phyloP scores from a whole-genome alignment of 306 rosid species.

The Corylus americana region DNA sequence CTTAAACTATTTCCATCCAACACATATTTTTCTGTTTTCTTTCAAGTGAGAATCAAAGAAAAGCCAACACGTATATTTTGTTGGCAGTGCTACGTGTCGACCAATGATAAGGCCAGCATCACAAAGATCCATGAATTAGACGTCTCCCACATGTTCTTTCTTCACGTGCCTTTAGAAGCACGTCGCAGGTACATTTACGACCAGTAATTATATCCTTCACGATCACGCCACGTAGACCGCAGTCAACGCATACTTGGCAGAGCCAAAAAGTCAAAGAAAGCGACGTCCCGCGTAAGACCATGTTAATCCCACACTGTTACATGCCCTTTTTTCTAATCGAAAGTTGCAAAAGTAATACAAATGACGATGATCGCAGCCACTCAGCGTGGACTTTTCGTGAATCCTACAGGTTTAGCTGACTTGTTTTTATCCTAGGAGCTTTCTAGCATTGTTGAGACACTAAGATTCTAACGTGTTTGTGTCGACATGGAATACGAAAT shows the following conservation, averaged over 20 bases:
- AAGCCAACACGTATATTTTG: too few relatives aligned
- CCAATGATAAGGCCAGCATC: too few relatives aligned
- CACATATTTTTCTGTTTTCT: too few relatives aligned
- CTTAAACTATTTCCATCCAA: background rate
- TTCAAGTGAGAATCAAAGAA: too few relatives aligned
- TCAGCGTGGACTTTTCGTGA: background rate
- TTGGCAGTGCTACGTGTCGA: background rate
- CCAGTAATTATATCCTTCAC: background rate
- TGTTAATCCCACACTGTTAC: background rate
- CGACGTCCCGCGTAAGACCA: background rate
- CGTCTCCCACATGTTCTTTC: conserved; percentile 3
- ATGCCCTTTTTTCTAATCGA: background rate
- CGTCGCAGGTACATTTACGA: background rate
- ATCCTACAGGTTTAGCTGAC: background rate
- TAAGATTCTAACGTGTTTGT: too few relatives aligned
- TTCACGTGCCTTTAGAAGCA: background rate
- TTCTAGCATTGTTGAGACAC: background rate
- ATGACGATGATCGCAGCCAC: background rate
- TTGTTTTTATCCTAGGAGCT: background rate
- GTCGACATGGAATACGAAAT: too few relatives aligned
- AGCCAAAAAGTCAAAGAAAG: conserved; percentile 8
- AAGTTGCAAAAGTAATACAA: too few relatives aligned
- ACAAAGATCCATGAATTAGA: background rate
- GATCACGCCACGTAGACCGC: conserved; percentile 20
- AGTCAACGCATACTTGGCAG: background rate